phyloP scores from a whole-genome alignment of 768 basidiomycete species.

The Favolaschia claudopus region DNA sequence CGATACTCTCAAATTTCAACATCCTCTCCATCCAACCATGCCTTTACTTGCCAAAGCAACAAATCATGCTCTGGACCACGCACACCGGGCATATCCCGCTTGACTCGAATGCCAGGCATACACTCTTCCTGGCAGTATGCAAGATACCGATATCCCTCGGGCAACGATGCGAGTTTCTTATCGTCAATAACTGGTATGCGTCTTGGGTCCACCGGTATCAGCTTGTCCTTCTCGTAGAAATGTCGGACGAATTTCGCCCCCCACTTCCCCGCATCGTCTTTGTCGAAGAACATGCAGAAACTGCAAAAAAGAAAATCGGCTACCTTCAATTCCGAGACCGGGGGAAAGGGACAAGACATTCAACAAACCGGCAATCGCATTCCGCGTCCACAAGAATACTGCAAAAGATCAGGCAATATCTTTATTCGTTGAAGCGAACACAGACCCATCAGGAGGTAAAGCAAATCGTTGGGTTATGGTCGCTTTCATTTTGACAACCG shows the following conservation, averaged over 20 bases:
- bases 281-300: constrained; percentile 33
- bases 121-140: constrained; percentile 32
- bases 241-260: constrained; percentile 31
- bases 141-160: constrained; percentile 28
- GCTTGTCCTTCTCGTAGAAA: constrained; percentile 35
- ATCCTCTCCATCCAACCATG: constrained; percentile 28
- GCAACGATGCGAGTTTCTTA: constrained; percentile 22
- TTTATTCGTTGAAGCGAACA: neutral
- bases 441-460: constrained; percentile 26
- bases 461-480: constrained; percentile 31
- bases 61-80: constrained; percentile 30
- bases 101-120: constrained; percentile 31
- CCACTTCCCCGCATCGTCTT: constrained; percentile 20
- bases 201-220: constrained; percentile 30
- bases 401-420: neutral
- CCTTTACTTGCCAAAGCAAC: constrained; percentile 27
- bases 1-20: constrained; percentile 26
- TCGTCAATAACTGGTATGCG: constrained; percentile 28
- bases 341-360: neutral
- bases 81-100: constrained; percentile 31
- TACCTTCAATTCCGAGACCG: neutral
- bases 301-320: neutral
- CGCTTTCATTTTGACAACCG: constrained; percentile 44
- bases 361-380: constrained; percentile 27
- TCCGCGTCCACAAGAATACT: constrained; percentile 29